Evolutionary conservation across 164 flowering plant genomes (phyloP).

Genomic region (Chloranthus sessilifolius): DNA sequence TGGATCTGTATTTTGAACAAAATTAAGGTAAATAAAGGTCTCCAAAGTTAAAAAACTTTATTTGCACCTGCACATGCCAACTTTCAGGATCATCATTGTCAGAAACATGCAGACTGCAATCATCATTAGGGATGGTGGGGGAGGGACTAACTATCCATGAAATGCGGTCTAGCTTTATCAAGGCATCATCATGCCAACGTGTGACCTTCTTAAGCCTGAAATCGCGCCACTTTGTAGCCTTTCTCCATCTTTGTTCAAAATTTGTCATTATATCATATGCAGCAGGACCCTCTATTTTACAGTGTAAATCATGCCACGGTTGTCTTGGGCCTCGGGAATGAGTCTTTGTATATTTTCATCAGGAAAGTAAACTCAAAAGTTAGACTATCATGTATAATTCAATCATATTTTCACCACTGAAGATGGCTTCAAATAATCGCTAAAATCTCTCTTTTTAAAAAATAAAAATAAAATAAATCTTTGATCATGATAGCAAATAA

Average conservation of each 20-base stretch:
- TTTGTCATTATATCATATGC: conserved; percentile 69
- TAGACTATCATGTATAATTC: too few species aligned
- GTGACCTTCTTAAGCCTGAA: conserved; percentile 48
- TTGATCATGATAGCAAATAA: too few species aligned
- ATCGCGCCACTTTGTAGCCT: conserved; percentile 59
- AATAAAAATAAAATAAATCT: too few species aligned
- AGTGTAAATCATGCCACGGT: conserved; percentile 92
- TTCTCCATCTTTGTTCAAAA: conserved; percentile 80
- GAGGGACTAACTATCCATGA: conserved; percentile 67
- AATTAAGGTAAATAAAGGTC: not conserved
- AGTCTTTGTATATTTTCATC: conserved; percentile 23
- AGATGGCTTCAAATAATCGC: too few species aligned
- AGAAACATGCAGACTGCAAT: conserved; percentile 22
- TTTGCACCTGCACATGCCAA: conserved; percentile 54
- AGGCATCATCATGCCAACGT: conserved; percentile 65
- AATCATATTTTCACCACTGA: too few species aligned
- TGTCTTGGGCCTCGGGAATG: conserved; percentile 51
- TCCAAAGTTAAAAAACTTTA: conserved; percentile 2
- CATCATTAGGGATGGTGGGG: conserved; percentile 26
- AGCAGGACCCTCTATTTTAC: conserved; percentile 80
- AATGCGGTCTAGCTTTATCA: conserved; percentile 65
- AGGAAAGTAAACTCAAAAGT: conserved; percentile 7
- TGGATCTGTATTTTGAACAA: not conserved
- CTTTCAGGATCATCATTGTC: conserved; percentile 38
- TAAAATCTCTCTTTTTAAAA: too few species aligned